These are phyloP conservation scores for Hymenoscyphus salicellus DNA, from an alignment of 2,329 filamentous ascomycete species.

Conservation along the genomic window DNA sequence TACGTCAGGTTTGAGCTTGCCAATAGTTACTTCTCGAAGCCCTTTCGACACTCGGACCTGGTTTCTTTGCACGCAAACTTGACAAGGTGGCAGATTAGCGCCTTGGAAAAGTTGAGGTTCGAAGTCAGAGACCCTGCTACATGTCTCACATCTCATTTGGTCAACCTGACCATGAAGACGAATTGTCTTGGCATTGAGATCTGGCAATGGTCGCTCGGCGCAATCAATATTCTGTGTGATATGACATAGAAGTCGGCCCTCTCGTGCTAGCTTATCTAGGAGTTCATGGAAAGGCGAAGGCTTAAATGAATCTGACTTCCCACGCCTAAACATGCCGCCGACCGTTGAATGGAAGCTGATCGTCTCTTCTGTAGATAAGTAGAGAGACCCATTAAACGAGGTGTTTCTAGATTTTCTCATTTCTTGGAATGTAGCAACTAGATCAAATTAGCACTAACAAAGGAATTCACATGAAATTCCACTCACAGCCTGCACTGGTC, in stretches of 20 bases:
- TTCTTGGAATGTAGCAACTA: conserved; percentile 25
- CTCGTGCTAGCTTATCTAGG: conserved; percentile 18
- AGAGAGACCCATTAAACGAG: conserved; percentile 24
- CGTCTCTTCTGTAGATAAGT: conserved; percentile 23
- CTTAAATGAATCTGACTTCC: conserved; percentile 17
- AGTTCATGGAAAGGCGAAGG: conserved; percentile 21
- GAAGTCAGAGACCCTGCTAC: too few relatives aligned
- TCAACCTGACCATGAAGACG: too few relatives aligned
- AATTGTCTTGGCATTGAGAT: too few relatives aligned
- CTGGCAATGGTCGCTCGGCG: too few relatives aligned
- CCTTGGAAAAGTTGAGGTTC: too few relatives aligned
- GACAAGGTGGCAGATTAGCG: too few relatives aligned
- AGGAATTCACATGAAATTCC: conserved; percentile 34
- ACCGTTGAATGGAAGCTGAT: conserved; percentile 21
- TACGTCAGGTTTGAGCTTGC: too few relatives aligned
- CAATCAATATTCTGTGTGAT: conserved; percentile 24
- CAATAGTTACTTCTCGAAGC: too few relatives aligned
- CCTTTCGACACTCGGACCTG: too few relatives aligned
- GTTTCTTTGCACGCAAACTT: too few relatives aligned
- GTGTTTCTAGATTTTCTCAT: conserved; percentile 25
- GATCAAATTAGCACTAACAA: conserved; percentile 18
- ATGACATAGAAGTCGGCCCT: conserved; percentile 16
- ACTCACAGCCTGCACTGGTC: conserved; percentile 33
- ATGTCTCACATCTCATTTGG: too few relatives aligned
- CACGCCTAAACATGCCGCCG: conserved; percentile 16